Percentiles rank a stretch among this genome's conserved stretches.
phyloP scores from a whole-genome alignment of 495 filamentous ascomycete species.

The Xylaria scruposa region DNA sequence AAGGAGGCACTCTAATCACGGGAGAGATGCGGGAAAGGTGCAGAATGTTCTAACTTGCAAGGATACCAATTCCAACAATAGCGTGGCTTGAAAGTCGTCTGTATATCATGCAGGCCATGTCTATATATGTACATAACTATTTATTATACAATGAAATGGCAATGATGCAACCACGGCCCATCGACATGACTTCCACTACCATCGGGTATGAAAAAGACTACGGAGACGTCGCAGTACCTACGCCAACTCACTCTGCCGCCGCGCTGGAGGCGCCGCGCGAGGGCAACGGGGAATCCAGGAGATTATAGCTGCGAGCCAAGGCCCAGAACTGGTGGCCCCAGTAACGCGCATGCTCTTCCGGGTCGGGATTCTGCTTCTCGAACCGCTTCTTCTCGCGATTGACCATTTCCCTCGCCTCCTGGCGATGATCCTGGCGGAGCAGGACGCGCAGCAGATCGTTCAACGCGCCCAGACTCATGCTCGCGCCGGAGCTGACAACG shows the following conservation, averaged over 20 bases:
- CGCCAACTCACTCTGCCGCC: neutral
- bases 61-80: neutral
- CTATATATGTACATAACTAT: constrained; percentile 24
- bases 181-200: neutral
- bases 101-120: neutral
- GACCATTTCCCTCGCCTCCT: constrained; percentile 43
- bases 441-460: constrained; percentile 55
- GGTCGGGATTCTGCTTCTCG: constrained; percentile 33
- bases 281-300: constrained; percentile 35
- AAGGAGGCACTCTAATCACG: neutral
- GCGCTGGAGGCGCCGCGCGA: neutral
- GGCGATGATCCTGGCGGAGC: constrained; percentile 45
- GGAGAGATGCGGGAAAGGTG: neutral
- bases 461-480: constrained; percentile 54
- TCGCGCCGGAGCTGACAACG: constrained; percentile 48
- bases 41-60: neutral
- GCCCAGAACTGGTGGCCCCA: constrained; percentile 56
- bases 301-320: constrained; percentile 40
- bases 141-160: constrained; percentile 23
- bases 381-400: constrained; percentile 45
- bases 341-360: constrained; percentile 32
- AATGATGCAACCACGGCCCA: neutral
- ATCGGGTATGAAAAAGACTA: neutral
- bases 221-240: neutral
- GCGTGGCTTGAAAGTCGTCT: constrained; percentile 1